Evolutionary conservation across 306 rosid species (phyloP).

Genomic region (Dalbergia cochinchinensis): DNA sequence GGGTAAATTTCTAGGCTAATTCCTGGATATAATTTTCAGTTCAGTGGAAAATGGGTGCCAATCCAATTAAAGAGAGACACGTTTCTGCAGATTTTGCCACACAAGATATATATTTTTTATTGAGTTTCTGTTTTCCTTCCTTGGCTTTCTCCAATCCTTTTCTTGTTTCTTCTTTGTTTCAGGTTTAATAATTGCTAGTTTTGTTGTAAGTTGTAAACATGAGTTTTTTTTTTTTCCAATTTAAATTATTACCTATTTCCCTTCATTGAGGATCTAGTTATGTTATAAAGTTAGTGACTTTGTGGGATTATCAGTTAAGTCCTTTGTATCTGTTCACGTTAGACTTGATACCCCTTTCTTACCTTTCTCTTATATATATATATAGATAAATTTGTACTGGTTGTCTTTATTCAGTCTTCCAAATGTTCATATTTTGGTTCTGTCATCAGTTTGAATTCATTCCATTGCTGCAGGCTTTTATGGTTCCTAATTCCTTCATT

Average conservation of each 20-base stretch:
- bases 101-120: constrained; percentile 16
- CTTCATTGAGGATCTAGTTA: no score
- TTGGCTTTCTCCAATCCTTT: constrained; percentile 45
- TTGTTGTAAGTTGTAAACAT: neutral
- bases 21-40: constrained; percentile 32
- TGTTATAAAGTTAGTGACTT: neutral
- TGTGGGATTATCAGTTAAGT: neutral
- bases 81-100: constrained; percentile 41
- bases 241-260: no score
- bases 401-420: constrained; percentile 30
- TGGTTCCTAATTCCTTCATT: constrained; percentile 32
- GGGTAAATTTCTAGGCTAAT: neutral
- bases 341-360: neutral
- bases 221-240: no score
- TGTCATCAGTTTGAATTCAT: constrained; percentile 36
- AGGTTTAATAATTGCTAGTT: constrained; percentile 27
- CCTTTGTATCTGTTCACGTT: constrained; percentile 28
- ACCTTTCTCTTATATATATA: constrained; percentile 17
- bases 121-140: constrained; percentile 50
- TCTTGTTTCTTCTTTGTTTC: constrained; percentile 30
- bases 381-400: constrained; percentile 27
- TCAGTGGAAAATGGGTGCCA: constrained; percentile 31
- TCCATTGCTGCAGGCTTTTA: constrained; percentile 49
- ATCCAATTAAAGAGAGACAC: constrained; percentile 24
- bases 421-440: constrained; percentile 27